Percentiles rank a stretch among this genome's conserved stretches.
These are phyloP conservation scores for Pleurotus giganteus DNA, from an alignment of 768 basidiomycete genomes.

Conservation along the genomic window DNA sequence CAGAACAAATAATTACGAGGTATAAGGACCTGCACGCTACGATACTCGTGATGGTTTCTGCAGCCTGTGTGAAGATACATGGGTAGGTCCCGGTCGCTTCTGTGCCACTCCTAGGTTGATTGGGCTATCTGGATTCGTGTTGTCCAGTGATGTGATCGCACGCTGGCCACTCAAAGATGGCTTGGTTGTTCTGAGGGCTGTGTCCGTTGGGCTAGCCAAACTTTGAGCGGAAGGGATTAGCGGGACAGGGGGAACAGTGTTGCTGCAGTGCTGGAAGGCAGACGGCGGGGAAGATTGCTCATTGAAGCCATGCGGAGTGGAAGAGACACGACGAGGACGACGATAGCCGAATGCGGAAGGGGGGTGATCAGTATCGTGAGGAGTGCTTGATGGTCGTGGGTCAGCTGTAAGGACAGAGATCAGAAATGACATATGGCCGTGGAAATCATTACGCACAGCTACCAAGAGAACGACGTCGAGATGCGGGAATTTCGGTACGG, in stretches of 20 bases:
- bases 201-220: background rate
- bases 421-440: background rate
- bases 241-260: constrained; percentile 15
- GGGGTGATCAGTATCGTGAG: background rate
- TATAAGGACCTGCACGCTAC: background rate
- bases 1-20: too few species aligned
- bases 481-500: background rate
- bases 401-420: background rate
- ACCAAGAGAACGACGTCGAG: background rate
- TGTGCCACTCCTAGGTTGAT: too few species aligned
- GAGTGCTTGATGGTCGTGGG: background rate
- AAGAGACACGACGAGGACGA: constrained; percentile 3
- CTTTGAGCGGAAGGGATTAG: constrained; percentile 14
- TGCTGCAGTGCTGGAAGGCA: background rate
- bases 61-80: background rate
- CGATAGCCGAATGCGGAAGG: background rate
- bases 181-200: background rate
- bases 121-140: too few species aligned
- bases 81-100: background rate
- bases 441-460: background rate
- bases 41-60: background rate
- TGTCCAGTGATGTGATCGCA: too few species aligned
- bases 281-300: background rate
- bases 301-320: background rate
- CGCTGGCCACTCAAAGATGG: background rate